Evolutionary conservation across 768 basidiomycete species (phyloP).

Genomic region (Glaciozyma martinii): DNA sequence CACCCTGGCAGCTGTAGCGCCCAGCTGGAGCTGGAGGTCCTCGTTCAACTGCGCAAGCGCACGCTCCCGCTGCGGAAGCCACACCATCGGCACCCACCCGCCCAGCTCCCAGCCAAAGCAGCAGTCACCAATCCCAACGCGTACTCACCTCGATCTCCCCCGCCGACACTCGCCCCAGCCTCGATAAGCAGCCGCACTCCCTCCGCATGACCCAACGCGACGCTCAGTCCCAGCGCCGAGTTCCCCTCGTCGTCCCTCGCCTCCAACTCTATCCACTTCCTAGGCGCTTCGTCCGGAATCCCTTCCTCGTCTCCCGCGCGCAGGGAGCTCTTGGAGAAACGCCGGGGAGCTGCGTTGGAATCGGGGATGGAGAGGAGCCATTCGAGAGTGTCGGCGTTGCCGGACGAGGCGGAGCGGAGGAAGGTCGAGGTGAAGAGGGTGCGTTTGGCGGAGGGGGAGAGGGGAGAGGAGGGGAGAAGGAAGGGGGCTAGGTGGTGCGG

Average conservation of each 20-base stretch:
- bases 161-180: conserved; percentile 28
- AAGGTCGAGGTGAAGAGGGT: conserved; percentile 19
- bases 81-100: too few species aligned
- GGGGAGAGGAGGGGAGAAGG: conserved; percentile 17
- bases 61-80: background rate
- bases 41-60: background rate
- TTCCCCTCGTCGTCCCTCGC: conserved; percentile 30
- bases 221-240: conserved; percentile 30
- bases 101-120: background rate
- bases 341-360: conserved; percentile 9
- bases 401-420: conserved; percentile 23
- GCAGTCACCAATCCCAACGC: background rate
- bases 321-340: conserved; percentile 12
- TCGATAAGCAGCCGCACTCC: conserved; percentile 33
- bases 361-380: conserved; percentile 32
- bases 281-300: conserved; percentile 16
- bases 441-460: conserved; percentile 18
- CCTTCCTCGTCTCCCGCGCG: background rate
- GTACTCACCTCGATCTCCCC: conserved; percentile 24
- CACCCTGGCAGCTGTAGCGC: background rate
- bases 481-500: conserved; percentile 24
- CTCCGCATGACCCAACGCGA: conserved; percentile 31
- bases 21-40: background rate
- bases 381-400: conserved; percentile 33
- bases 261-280: conserved; percentile 30